Evolutionary conservation across 176 grass and related monocot species (phyloP).

Genomic region (Bromus sterilis): DNA sequence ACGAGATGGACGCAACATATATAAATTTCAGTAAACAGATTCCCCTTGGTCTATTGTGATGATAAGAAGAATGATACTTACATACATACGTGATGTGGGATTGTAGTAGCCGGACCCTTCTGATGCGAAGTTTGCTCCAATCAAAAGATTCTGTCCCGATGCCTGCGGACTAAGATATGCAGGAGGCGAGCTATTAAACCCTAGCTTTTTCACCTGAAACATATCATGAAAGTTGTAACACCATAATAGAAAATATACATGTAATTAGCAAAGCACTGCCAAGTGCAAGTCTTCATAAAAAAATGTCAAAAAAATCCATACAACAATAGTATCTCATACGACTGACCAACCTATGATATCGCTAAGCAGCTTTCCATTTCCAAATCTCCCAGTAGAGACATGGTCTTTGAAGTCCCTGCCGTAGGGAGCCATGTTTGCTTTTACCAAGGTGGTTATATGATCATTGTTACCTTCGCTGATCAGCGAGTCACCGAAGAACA

Average conservation of each 20-base stretch:
- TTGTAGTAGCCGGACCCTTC: slow-evolving; percentile 70
- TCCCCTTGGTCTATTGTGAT: too few species aligned
- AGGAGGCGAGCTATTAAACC: slow-evolving; percentile 57
- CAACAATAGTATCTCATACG: background rate
- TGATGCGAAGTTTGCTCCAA: slow-evolving; percentile 86
- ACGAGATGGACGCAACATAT: background rate
- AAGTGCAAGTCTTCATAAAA: too few species aligned
- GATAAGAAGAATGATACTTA: too few species aligned
- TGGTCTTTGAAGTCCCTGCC: slow-evolving; percentile 73
- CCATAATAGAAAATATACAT: too few species aligned
- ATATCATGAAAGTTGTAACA: background rate
- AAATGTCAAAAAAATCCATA: too few species aligned
- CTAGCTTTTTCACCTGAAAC: slow-evolving; percentile 59
- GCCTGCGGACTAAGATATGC: slow-evolving; percentile 80
- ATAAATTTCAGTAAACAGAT: background rate
- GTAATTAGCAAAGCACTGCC: too few species aligned
- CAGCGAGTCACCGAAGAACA: slow-evolving; percentile 74
- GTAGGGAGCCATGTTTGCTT: slow-evolving; percentile 70
- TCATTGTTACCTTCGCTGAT: slow-evolving; percentile 84
- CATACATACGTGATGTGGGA: too few species aligned
- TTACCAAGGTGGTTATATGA: slow-evolving; percentile 61
- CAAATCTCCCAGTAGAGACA: slow-evolving; percentile 69
- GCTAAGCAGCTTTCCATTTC: slow-evolving; percentile 74
- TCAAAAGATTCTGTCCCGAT: slow-evolving; percentile 64
- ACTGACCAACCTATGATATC: slow-evolving; percentile 58